Conservation (phyloP, 805 yeast species). For the Candida sonorensis region DNA sequence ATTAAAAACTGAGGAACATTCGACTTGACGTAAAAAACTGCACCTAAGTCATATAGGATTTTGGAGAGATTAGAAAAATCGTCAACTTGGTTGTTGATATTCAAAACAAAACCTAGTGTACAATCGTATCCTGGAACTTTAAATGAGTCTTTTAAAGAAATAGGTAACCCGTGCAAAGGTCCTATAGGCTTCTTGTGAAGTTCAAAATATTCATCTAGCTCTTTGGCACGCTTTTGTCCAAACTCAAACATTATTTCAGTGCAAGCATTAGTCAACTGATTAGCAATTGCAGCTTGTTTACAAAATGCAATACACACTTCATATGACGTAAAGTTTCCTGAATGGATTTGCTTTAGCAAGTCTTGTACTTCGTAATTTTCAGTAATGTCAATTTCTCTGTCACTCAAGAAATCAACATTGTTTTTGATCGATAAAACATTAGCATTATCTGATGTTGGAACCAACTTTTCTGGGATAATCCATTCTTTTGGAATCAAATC, state of each 20-base stretch:
- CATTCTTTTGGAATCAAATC: constrained; percentile 11
- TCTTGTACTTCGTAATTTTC: constrained; percentile 6
- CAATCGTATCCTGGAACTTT: constrained; percentile 32
- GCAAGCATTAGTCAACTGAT: constrained; percentile 36
- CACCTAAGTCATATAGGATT: constrained; percentile 30
- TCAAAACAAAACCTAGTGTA: constrained; percentile 31
- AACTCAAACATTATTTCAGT: constrained; percentile 35
- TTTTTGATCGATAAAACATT: constrained; percentile 8
- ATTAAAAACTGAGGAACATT: constrained; percentile 39
- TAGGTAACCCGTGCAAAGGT: constrained; percentile 39
- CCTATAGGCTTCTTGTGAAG: constrained; percentile 31
- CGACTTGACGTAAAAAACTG: constrained; percentile 37
- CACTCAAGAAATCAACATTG: constrained; percentile 7
- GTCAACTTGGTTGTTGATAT: constrained; percentile 25
- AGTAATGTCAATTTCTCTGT: constrained; percentile 10
- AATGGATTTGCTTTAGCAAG: constrained; percentile 5
- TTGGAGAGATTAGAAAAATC: constrained; percentile 15
- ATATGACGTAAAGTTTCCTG: constrained; percentile 10
- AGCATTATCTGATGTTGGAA: constrained; percentile 2
- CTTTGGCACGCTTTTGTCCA: constrained; percentile 33
- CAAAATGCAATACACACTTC: constrained; percentile 21
- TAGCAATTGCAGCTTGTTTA: constrained; percentile 29
- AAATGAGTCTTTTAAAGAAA: constrained; percentile 40
- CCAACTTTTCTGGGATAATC: constrained; percentile 3
- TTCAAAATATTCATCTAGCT: constrained; percentile 31